Evolutionary conservation across 108 stramenopile genomes (phyloP).

Genomic region (Skeletonema marinoi): DNA sequence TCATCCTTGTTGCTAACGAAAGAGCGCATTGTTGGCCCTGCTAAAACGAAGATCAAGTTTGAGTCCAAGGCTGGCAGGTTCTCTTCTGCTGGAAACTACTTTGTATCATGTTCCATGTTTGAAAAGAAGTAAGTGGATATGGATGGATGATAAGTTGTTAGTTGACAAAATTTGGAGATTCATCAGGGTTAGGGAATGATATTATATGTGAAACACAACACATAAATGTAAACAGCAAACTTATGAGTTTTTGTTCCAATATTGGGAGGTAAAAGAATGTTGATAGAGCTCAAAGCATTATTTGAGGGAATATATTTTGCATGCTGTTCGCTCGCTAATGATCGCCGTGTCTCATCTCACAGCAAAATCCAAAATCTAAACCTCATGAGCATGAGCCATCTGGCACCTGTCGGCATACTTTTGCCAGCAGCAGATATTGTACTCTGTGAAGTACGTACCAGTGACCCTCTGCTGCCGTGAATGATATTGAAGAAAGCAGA

Average conservation of each 20-base stretch:
- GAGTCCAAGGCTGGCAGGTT: constrained; percentile 68
- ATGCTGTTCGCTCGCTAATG: too few relatives aligned
- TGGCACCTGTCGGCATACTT: too few relatives aligned
- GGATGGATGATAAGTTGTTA: neutral
- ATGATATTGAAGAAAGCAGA: too few relatives aligned
- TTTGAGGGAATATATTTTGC: too few relatives aligned
- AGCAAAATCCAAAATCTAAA: too few relatives aligned
- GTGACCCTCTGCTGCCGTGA: too few relatives aligned
- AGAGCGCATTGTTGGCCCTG: constrained; percentile 63
- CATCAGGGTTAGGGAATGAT: neutral
- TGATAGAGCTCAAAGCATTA: too few relatives aligned
- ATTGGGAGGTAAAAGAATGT: too few relatives aligned
- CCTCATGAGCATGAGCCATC: too few relatives aligned
- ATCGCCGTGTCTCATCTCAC: too few relatives aligned
- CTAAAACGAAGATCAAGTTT: constrained; percentile 62
- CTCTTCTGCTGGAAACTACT: constrained; percentile 57
- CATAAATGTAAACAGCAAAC: neutral
- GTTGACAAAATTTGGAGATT: neutral
- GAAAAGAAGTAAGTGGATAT: neutral
- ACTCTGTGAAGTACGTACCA: too few relatives aligned
- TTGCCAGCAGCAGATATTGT: too few relatives aligned
- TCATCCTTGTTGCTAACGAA: constrained; percentile 54
- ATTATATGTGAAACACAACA: neutral
- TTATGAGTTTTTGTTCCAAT: neutral
- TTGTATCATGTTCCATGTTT: constrained; percentile 52